Percentiles rank a stretch among this genome's conserved stretches.
These are phyloP conservation scores for Fusarium sterilihyphosum DNA, from an alignment of 2,329 filamentous ascomycete species.

Conservation along the genomic window DNA sequence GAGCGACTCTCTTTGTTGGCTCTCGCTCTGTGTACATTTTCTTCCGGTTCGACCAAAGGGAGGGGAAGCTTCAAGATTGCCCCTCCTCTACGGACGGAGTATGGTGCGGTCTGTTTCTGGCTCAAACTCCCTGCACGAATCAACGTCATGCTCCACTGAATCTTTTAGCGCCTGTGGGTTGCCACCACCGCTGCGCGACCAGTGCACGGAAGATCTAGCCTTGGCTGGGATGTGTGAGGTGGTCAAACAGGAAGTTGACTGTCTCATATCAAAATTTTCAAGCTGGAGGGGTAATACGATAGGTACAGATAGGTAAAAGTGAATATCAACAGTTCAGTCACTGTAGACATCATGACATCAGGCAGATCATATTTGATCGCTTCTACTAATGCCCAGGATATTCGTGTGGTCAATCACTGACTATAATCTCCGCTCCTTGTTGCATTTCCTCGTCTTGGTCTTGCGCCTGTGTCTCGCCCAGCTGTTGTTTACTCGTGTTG, in stretches of 20 bases:
- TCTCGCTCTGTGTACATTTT: neutral
- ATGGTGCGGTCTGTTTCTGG: slow-evolving; percentile 35
- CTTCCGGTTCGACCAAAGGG: slow-evolving; percentile 24
- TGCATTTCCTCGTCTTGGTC: slow-evolving; percentile 12
- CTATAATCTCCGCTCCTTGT: slow-evolving; percentile 15
- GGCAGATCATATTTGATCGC: neutral
- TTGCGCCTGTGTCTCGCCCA: slow-evolving; percentile 17
- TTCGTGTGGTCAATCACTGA: neutral
- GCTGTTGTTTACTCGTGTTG: slow-evolving; percentile 18
- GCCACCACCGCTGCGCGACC: slow-evolving; percentile 41
- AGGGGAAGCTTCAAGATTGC: slow-evolving; percentile 36
- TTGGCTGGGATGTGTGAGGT: slow-evolving; percentile 21
- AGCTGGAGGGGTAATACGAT: slow-evolving; percentile 27
- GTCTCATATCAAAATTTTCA: slow-evolving; percentile 20
- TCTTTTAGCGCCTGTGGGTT: slow-evolving; percentile 27
- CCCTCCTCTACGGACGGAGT: slow-evolving; percentile 31
- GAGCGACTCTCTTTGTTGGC: neutral
- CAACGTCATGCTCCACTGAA: slow-evolving; percentile 48
- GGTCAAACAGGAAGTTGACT: slow-evolving; percentile 33
- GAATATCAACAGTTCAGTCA: neutral
- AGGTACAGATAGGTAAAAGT: neutral
- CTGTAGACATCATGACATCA: slow-evolving; percentile 10
- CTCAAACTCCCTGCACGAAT: slow-evolving; percentile 38
- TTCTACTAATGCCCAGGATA: neutral
- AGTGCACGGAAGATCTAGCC: slow-evolving; percentile 39